Evolutionary conservation across 2,329 filamentous ascomycete genomes (phyloP).

Genomic region (Mycocentrospora acerina): DNA sequence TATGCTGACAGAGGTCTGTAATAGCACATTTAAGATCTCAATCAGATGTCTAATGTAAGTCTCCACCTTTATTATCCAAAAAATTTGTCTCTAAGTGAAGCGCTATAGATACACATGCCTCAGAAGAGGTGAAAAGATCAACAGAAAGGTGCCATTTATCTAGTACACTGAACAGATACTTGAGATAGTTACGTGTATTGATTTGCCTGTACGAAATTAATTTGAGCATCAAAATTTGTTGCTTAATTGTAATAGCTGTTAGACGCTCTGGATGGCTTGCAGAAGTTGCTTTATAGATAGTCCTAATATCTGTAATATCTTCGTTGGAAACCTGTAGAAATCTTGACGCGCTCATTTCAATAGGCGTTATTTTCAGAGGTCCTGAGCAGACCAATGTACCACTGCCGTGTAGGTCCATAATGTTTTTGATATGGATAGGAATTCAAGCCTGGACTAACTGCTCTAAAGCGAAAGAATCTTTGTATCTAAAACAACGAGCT

Average conservation of each 20-base stretch:
- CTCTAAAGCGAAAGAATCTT: constrained; percentile 98
- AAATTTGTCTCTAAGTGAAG: constrained; percentile 75
- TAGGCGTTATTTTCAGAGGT: too few species aligned
- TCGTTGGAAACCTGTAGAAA: too few species aligned
- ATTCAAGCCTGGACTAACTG: constrained; percentile 78
- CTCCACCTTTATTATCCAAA: constrained; percentile 48
- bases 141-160: constrained; percentile 86
- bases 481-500: constrained; percentile 76
- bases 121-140: constrained; percentile 92
- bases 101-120: constrained; percentile 97
- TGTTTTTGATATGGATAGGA: constrained; percentile 87
- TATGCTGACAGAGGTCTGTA: constrained; percentile 74
- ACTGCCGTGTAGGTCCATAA: constrained; percentile 78
- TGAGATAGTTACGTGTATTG: constrained; percentile 93
- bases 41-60: constrained; percentile 51
- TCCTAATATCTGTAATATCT: constrained; percentile 55
- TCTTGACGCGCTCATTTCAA: too few species aligned
- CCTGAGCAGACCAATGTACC: constrained; percentile 85
- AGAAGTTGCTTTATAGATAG: constrained; percentile 58
- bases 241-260: constrained; percentile 88
- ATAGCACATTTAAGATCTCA: constrained; percentile 55
- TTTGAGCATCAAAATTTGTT: constrained; percentile 94
- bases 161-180: constrained; percentile 87
- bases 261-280: constrained; percentile 54
- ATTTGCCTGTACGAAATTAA: constrained; percentile 97